phyloP scores from a whole-genome alignment of 768 basidiomycete species.

The Boletus rubescentipes region DNA sequence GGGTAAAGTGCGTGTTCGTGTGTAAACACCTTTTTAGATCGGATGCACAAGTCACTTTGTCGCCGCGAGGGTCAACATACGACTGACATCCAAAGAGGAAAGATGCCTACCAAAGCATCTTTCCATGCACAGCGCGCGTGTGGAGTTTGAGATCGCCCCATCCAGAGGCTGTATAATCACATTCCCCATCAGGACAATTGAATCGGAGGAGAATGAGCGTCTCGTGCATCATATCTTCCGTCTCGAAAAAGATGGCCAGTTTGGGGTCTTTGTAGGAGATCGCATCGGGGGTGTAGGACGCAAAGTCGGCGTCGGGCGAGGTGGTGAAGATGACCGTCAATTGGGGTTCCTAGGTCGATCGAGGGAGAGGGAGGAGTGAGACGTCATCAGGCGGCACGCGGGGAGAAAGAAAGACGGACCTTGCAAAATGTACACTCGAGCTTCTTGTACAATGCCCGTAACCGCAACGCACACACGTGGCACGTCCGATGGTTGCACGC shows the following conservation, averaged over 20 bases:
- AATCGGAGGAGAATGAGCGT: constrained; percentile 87
- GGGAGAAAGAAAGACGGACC: constrained; percentile 39
- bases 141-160: constrained; percentile 93
- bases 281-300: constrained; percentile 52
- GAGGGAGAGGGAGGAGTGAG: background rate
- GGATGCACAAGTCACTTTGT: constrained; percentile 81
- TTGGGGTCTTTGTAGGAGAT: constrained; percentile 70
- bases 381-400: background rate
- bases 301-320: constrained; percentile 60
- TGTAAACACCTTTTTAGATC: constrained; percentile 89
- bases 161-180: constrained; percentile 79
- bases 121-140: constrained; percentile 69
- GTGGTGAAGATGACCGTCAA: constrained; percentile 70
- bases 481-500: constrained; percentile 94
- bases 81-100: background rate
- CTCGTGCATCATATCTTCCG: constrained; percentile 92
- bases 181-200: constrained; percentile 87
- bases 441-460: constrained; percentile 93
- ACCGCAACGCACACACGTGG: constrained; percentile 86
- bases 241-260: constrained; percentile 83
- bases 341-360: constrained; percentile 60
- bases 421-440: constrained; percentile 96
- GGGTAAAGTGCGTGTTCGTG: constrained; percentile 92
- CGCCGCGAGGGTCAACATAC: background rate
- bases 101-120: constrained; percentile 68